Conservation (phyloP, 768 basidiomycete species). For the Pleurotus djamor region DNA sequence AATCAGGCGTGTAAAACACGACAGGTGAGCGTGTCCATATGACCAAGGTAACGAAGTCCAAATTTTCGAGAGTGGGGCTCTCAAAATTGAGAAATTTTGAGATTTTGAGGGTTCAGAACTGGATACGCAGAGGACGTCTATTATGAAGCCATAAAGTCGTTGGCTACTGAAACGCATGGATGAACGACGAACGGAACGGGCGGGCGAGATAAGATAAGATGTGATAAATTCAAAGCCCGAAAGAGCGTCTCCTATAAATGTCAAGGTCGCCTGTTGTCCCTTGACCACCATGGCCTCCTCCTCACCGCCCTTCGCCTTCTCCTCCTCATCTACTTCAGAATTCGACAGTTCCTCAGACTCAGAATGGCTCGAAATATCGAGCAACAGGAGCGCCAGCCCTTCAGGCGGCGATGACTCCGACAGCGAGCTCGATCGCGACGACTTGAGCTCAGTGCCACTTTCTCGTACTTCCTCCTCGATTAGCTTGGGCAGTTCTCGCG, state of each 20-base stretch:
- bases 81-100: too few relatives aligned
- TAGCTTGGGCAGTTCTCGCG: slow-evolving; percentile 67
- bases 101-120: background rate
- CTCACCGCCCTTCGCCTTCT: slow-evolving; percentile 20
- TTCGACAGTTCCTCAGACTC: slow-evolving; percentile 71
- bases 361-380: slow-evolving; percentile 81
- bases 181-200: background rate
- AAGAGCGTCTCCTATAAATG: slow-evolving; percentile 1
- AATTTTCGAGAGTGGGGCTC: background rate
- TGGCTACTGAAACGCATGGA: background rate
- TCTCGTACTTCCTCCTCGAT: slow-evolving; percentile 64
- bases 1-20: slow-evolving; percentile 6
- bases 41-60: background rate
- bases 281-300: slow-evolving; percentile 13
- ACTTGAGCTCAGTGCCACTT: slow-evolving; percentile 42
- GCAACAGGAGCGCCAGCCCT: slow-evolving; percentile 52
- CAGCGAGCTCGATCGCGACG: slow-evolving; percentile 61
- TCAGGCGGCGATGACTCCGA: slow-evolving; percentile 68
- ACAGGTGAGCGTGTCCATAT: slow-evolving; percentile 4
- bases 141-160: background rate
- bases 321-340: slow-evolving; percentile 55
- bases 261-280: background rate
- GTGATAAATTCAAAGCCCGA: slow-evolving; percentile 1
- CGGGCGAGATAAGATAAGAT: slow-evolving; percentile 4
- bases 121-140: too few relatives aligned